These are phyloP conservation scores for Cyclotella distinguenda DNA, from an alignment of 108 stramenopile genomes.

Conservation along the genomic window DNA sequence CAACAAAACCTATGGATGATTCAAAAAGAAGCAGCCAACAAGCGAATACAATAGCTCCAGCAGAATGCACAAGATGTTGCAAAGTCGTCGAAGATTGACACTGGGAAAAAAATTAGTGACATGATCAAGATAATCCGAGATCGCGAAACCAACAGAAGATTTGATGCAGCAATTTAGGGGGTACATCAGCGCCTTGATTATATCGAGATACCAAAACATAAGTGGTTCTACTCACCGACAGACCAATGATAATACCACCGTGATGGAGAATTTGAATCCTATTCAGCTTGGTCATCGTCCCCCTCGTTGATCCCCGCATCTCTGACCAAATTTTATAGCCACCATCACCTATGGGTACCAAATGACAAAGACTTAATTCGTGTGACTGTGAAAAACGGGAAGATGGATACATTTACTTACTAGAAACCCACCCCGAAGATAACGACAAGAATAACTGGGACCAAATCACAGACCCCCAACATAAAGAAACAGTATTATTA, in stretches of 20 bases:
- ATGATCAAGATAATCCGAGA: background rate
- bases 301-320: background rate
- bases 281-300: background rate
- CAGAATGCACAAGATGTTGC: conserved; percentile 5
- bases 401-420: background rate
- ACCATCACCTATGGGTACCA: conserved; percentile 8
- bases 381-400: background rate
- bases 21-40: conserved; percentile 4
- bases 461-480: no score
- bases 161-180: background rate
- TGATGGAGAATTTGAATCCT: conserved; percentile 1
- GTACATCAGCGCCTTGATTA: background rate
- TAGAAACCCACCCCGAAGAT: background rate
- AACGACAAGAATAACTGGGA: background rate
- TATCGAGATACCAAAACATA: background rate
- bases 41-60: background rate
- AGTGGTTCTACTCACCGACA: conserved; percentile 2
- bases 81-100: background rate
- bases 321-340: background rate
- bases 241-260: background rate
- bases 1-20: background rate
- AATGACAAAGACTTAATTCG: background rate
- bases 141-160: background rate
- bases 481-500: no score
- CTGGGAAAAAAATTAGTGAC: background rate